Percentiles rank a stretch among this genome's conserved stretches.
phyloP scores from a whole-genome alignment of 129 eudicot species.

The Gnaphalium uliginosum region DNA sequence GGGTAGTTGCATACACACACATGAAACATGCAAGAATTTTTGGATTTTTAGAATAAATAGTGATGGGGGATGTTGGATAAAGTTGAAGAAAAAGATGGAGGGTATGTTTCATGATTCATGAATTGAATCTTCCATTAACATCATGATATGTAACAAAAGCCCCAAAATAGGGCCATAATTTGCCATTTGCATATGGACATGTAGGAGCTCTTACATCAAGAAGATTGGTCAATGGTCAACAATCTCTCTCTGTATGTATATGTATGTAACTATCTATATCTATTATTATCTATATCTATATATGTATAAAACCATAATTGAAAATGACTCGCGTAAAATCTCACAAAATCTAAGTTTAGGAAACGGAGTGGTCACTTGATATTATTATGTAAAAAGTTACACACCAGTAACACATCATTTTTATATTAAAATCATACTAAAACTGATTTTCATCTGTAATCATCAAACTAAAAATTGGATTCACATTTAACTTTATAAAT shows the following conservation, averaged over 20 bases:
- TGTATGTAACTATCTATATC: too few relatives aligned
- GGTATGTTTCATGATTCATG: constrained; percentile 8
- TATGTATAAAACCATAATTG: too few relatives aligned
- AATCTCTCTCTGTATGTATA: neutral
- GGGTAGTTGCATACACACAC: too few relatives aligned
- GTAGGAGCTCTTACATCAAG: constrained; percentile 39
- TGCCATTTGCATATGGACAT: constrained; percentile 27
- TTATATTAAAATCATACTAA: too few relatives aligned
- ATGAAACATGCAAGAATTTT: neutral
- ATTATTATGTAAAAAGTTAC: too few relatives aligned
- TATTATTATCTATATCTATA: neutral
- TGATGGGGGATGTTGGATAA: constrained; percentile 24
- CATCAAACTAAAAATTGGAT: too few relatives aligned
- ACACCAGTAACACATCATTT: too few relatives aligned
- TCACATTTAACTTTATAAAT: too few relatives aligned
- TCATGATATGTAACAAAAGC: constrained; percentile 25
- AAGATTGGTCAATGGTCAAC: constrained; percentile 33
- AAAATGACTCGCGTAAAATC: constrained; percentile 14
- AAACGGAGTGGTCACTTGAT: too few relatives aligned
- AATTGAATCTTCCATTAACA: constrained; percentile 5
- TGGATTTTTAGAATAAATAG: neutral
- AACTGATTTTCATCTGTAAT: too few relatives aligned
- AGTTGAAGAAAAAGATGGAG: constrained; percentile 9
- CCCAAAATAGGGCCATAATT: constrained; percentile 35
- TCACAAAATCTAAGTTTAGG: constrained; percentile 15